Evolutionary conservation across 192 early-diverging fungal species (phyloP).

Genomic region (Linnemannia exigua): DNA sequence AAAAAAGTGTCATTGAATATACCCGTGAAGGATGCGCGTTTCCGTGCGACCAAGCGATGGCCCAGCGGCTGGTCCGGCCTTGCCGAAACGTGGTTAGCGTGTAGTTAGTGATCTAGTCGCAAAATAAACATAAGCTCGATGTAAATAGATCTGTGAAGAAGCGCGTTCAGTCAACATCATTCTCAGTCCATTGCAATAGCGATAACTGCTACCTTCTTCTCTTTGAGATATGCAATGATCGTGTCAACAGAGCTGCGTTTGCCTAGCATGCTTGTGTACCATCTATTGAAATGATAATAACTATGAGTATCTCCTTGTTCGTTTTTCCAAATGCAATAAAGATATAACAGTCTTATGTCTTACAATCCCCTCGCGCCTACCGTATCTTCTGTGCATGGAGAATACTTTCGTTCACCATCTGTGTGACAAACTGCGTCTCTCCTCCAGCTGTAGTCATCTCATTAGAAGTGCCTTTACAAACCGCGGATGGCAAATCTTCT

Average conservation of each 20-base stretch:
- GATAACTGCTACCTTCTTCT: conserved; percentile 44
- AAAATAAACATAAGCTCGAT: conserved; percentile 1
- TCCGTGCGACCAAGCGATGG: conserved; percentile 69
- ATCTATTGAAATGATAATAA: conserved; percentile 47
- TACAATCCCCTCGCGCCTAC: conserved; percentile 36
- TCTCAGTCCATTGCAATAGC: too few relatives aligned
- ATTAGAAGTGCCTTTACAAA: conserved; percentile 69
- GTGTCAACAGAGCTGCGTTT: conserved; percentile 66
- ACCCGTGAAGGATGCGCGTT: conserved; percentile 53
- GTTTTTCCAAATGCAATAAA: too few relatives aligned
- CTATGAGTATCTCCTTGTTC: neutral
- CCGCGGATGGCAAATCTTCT: conserved; percentile 59
- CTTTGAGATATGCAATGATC: conserved; percentile 57
- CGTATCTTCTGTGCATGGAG: conserved; percentile 1
- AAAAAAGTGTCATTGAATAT: neutral
- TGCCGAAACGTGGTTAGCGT: conserved; percentile 68
- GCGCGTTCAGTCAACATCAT: neutral
- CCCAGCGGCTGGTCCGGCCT: conserved; percentile 69
- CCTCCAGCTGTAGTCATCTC: conserved; percentile 90
- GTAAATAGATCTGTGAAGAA: neutral
- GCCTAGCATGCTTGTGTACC: conserved; percentile 90
- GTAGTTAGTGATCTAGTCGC: conserved; percentile 63
- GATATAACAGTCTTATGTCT: neutral
- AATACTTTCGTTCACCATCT: conserved; percentile 79
- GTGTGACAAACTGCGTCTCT: conserved; percentile 77